Evolutionary conservation across 495 filamentous ascomycete species (phyloP).

Genomic region (Trichoderma orchidacearum): DNA sequence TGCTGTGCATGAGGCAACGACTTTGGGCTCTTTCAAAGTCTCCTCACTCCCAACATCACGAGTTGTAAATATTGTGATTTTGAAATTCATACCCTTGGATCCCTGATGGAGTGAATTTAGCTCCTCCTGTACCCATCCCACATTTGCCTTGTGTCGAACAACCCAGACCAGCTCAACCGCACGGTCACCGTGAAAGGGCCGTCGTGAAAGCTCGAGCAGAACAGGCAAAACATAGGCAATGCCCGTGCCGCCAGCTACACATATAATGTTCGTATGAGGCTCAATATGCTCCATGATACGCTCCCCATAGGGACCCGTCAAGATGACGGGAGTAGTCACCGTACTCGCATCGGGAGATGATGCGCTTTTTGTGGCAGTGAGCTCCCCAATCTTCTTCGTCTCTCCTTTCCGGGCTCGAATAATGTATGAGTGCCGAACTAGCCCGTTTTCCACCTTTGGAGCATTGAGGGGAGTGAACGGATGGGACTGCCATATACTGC

Average conservation of each 20-base stretch:
- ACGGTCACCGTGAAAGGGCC: constrained; percentile 13
- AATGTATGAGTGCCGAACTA: constrained; percentile 45
- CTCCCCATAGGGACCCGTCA: constrained; percentile 47
- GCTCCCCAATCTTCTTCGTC: constrained; percentile 36
- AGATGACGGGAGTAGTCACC: constrained; percentile 32
- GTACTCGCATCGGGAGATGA: constrained; percentile 8
- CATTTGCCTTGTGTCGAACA: constrained; percentile 36
- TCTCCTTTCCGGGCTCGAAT: constrained; percentile 46
- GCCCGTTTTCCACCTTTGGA: constrained; percentile 18
- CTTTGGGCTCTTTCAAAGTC: no score
- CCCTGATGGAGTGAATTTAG: constrained; percentile 29
- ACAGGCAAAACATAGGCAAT: constrained; percentile 49
- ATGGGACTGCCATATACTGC: constrained; percentile 53
- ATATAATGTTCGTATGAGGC: constrained; percentile 39
- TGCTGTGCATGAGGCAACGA: background rate
- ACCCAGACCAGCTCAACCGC: constrained; percentile 49
- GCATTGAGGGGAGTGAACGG: constrained; percentile 48
- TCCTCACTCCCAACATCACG: constrained; percentile 21
- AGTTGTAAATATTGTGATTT: constrained; percentile 44
- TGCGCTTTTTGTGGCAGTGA: constrained; percentile 20
- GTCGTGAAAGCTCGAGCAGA: constrained; percentile 27
- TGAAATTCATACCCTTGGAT: constrained; percentile 23
- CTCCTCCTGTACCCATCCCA: constrained; percentile 43
- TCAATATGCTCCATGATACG: constrained; percentile 24
- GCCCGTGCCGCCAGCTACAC: constrained; percentile 51